Evolutionary conservation across 1,284 basidiomycete genomes (phyloP), one percentile per base, ranked within the genome.

Genomic region (Singerocomus rubriflavus): DNA sequence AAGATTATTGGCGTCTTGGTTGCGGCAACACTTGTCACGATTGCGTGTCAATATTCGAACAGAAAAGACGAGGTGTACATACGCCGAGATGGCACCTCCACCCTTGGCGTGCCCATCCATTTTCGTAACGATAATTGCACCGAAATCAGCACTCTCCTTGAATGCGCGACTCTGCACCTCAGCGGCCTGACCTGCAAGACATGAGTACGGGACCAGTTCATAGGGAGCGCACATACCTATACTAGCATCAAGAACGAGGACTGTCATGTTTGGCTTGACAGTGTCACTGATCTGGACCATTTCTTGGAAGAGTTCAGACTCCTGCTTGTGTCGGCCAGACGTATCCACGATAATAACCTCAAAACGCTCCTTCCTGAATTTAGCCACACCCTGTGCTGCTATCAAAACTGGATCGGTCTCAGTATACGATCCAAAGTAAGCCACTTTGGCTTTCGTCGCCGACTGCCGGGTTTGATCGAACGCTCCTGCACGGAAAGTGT

Each of bases 311-410:
- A 99, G 74, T 70, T 99, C 97, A 21, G 86, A 86, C 72, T 99
- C 97, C 71, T 99, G 97, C 68, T 94, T 94, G 71, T 99, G 97
- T 56, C 97, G 80, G 50, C 97, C 97, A 27, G 91, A 95, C 0
- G 97, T 99, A 71, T 99, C 97, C 52, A 99, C 97, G 57, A 99
- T 98, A 66, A 99, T 98, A 41, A 99, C 91, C 57, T 99, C 97
- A 66, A 99, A 99, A 30, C 93, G 80, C 69, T 98, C 95, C 73
- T 96, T 93, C 73, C 96, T 93, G 79, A 99, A 99, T 69, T 98
- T 98, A 14, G 86, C 76, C 6, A 98, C 97, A 73, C 97, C 97
- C 61, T 95, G 85, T 2, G 89, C 85, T 7, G 97, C 95, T 63
- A 98, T 98, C 3, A 85, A 78, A 10, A 99, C 97, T 1, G 97